phyloP scores from a whole-genome alignment of 805 yeast species.

The Lipomyces kockii region DNA sequence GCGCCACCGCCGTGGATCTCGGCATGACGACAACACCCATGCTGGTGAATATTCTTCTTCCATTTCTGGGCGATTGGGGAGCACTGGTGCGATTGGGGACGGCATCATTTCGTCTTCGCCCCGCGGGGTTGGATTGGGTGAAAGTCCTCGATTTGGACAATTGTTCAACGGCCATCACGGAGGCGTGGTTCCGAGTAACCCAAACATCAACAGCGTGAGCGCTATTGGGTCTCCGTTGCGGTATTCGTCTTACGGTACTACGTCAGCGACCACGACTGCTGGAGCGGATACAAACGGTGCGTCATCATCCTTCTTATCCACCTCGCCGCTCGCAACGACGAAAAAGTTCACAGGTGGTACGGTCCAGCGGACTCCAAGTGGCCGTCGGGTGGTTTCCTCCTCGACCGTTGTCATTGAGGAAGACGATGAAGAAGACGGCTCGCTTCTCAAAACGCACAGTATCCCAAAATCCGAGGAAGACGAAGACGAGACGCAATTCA shows the following conservation, averaged over 20 bases:
- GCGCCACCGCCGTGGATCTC: slow-evolving; percentile 67
- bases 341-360: not conserved
- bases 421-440: slow-evolving; percentile 19
- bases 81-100: slow-evolving; percentile 24
- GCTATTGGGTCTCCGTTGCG: slow-evolving; percentile 30
- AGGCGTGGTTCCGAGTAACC: not conserved
- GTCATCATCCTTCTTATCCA: slow-evolving; percentile 3
- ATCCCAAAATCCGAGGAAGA: slow-evolving; percentile 8
- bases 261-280: not conserved
- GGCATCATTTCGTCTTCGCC: slow-evolving; percentile 30
- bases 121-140: slow-evolving; percentile 11
- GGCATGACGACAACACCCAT: slow-evolving; percentile 41
- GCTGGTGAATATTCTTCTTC: slow-evolving; percentile 14
- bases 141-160: slow-evolving; percentile 32
- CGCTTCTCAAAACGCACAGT: not conserved
- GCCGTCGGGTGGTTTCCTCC: slow-evolving; percentile 8
- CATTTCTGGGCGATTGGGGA: slow-evolving; percentile 5
- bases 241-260: slow-evolving; percentile 12
- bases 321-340: slow-evolving; percentile 8
- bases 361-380: slow-evolving; percentile 16
- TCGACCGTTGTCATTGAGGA: slow-evolving; percentile 12
- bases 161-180: slow-evolving; percentile 18
- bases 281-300: slow-evolving; percentile 5
- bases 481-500: slow-evolving; percentile 32
- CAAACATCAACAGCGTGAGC: not conserved